These are phyloP conservation scores for Saprolegnia diclina DNA, from an alignment of 352 stramenopile species.

Conservation along the genomic window DNA sequence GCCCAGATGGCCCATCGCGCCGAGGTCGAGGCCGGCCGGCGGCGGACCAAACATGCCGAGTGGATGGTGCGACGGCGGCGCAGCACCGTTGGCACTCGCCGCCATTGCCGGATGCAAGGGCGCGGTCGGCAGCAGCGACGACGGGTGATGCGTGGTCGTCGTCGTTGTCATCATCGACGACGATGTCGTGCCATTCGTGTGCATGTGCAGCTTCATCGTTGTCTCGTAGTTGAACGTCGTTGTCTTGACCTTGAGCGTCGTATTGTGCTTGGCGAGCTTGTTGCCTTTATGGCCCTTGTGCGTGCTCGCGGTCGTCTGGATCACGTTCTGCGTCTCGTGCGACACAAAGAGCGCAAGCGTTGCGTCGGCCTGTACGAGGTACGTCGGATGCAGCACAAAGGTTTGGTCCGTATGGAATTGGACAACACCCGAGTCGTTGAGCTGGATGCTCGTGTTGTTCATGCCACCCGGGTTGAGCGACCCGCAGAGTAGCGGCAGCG, in stretches of 20 bases:
- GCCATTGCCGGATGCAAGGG: neutral
- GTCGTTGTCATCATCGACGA: slow-evolving; percentile 23
- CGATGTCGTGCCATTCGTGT: slow-evolving; percentile 20
- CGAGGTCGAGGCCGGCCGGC: slow-evolving; percentile 9
- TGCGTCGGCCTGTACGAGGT: slow-evolving; percentile 57
- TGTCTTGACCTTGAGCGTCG: slow-evolving; percentile 27
- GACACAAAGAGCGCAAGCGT: slow-evolving; percentile 71
- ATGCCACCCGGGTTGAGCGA: slow-evolving; percentile 22
- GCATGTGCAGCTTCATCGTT: slow-evolving; percentile 27
- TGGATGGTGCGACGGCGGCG: neutral
- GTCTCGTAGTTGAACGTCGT: slow-evolving; percentile 29
- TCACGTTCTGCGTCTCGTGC: slow-evolving; percentile 54
- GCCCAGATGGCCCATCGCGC: slow-evolving; percentile 11
- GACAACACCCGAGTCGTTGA: slow-evolving; percentile 21
- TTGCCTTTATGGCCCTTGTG: slow-evolving; percentile 33
- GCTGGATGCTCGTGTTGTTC: slow-evolving; percentile 26
- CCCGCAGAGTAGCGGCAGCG: slow-evolving; percentile 19
- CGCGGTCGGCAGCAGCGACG: neutral
- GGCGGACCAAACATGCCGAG: slow-evolving; percentile 1
- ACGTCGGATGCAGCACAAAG: slow-evolving; percentile 63
- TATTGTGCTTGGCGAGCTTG: slow-evolving; percentile 28
- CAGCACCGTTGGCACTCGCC: slow-evolving; percentile 5
- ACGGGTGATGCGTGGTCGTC: slow-evolving; percentile 12
- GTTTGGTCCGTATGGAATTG: slow-evolving; percentile 26
- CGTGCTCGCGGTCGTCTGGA: slow-evolving; percentile 42